Conservation (phyloP, 139 green algal species). For the Volvox reticuliferus region DNA sequence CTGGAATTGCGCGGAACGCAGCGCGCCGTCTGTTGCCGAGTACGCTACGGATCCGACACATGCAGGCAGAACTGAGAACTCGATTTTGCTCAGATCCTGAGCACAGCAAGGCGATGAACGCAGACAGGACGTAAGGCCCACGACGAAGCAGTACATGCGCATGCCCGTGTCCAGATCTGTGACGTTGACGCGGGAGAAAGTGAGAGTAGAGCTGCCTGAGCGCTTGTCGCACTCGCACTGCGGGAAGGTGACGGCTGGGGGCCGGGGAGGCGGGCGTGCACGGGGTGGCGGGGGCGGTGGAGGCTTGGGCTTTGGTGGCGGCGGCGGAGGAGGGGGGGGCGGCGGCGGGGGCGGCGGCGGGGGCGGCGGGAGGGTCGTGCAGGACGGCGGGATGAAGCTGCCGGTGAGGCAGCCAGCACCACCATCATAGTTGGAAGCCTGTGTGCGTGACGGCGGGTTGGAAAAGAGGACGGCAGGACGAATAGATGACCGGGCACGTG, state of each 20-base stretch:
- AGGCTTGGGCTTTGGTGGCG: constrained; percentile 4
- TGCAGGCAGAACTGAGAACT: constrained; percentile 35
- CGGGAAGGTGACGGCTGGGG: constrained; percentile 14
- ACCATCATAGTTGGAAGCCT: background rate
- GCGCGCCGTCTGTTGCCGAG: constrained; percentile 16
- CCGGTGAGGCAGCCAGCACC: background rate
- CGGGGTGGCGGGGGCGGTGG: background rate
- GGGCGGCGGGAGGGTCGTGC: background rate
- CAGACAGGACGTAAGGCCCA: constrained; percentile 8
- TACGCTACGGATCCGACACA: constrained; percentile 50
- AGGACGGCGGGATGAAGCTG: background rate
- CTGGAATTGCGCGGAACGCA: constrained; percentile 43
- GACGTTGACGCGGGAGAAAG: background rate
- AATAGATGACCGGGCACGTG: no score
- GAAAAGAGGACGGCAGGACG: no score
- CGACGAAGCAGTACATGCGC: constrained; percentile 45
- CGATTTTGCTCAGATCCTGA: constrained; percentile 52
- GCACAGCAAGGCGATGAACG: constrained; percentile 14
- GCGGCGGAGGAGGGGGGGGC: constrained; percentile 1
- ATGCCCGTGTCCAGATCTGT: background rate
- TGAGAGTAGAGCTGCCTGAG: background rate
- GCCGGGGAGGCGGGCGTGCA: background rate
- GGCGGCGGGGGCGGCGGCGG: constrained; percentile 14
- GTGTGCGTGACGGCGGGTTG: background rate
- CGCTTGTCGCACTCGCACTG: constrained; percentile 48